Evolutionary conservation across 2,329 filamentous ascomycete genomes (phyloP).

Genomic region (Biscogniauxia marginata): DNA sequence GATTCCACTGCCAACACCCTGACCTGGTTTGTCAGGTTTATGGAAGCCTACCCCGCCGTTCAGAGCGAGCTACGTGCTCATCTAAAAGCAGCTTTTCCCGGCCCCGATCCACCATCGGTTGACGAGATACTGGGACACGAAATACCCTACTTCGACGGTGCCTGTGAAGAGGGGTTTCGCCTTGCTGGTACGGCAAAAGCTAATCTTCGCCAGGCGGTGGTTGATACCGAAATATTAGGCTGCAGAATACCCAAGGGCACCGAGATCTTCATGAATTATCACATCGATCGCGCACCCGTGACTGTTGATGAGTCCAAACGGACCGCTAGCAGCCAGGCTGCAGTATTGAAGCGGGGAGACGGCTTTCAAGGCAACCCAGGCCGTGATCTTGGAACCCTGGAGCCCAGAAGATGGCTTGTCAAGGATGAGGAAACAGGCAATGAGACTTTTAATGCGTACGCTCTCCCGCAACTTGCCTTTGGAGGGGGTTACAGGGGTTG

Average conservation of each 20-base stretch:
- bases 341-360: conserved; percentile 26
- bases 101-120: conserved; percentile 1
- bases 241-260: conserved; percentile 16
- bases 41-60: conserved; percentile 11
- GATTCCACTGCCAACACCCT: conserved; percentile 16
- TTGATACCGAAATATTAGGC: conserved; percentile 15
- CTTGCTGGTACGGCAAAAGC: conserved; percentile 8
- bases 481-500: conserved; percentile 38
- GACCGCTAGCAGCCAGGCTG: conserved; percentile 28
- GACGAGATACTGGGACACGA: conserved; percentile 13
- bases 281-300: conserved; percentile 17
- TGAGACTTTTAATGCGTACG: conserved; percentile 33
- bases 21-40: conserved; percentile 16
- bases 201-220: conserved; percentile 10
- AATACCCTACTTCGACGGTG: conserved; percentile 13
- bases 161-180: conserved; percentile 12
- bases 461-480: conserved; percentile 36
- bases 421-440: conserved; percentile 22
- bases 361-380: conserved; percentile 22
- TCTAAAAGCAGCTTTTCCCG: conserved; percentile 8
- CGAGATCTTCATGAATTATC: conserved; percentile 23
- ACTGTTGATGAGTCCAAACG: conserved; percentile 30
- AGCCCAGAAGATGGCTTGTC: conserved; percentile 40
- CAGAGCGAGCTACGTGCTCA: conserved; percentile 7
- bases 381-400: conserved; percentile 30